phyloP scores from a whole-genome alignment of 371 early-diverging fungal genomes.

The Mortierella polycephala region DNA sequence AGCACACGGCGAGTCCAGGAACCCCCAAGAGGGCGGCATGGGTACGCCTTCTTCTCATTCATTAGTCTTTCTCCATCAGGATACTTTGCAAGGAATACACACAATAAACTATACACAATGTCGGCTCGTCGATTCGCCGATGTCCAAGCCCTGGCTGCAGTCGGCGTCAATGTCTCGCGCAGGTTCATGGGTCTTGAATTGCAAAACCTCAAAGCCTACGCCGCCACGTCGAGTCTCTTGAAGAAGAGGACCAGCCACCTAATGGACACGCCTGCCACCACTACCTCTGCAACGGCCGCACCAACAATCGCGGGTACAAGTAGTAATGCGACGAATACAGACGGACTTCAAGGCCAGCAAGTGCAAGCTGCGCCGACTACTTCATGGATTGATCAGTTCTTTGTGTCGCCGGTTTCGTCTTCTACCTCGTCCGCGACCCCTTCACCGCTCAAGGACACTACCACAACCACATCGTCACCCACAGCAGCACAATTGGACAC shows the following conservation, averaged over 20 bases:
- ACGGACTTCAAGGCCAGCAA: no score
- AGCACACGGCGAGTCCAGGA: no score
- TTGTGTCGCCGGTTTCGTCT: constrained; percentile 12
- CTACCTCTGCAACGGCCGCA: neutral
- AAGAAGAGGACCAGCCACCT: constrained; percentile 4
- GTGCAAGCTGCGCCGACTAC: neutral
- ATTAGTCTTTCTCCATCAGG: no score
- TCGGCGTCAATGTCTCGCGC: constrained; percentile 34
- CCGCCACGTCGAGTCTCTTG: constrained; percentile 46
- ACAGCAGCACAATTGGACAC: neutral
- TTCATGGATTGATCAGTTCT: constrained; percentile 42
- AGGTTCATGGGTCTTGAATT: constrained; percentile 36
- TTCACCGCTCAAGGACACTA: constrained; percentile 2
- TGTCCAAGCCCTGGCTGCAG: constrained; percentile 32
- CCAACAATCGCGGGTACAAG: neutral
- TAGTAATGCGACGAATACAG: neutral
- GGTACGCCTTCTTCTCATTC: no score
- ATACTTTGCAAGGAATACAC: no score
- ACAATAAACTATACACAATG: constrained; percentile 6
- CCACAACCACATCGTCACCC: neutral
- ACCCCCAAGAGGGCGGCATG: no score
- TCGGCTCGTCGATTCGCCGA: constrained; percentile 55
- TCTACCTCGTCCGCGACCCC: neutral
- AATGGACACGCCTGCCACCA: neutral
- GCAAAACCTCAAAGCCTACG: constrained; percentile 35